phyloP scores from a whole-genome alignment of 805 yeast genomes.

The Candida tibetensis region DNA sequence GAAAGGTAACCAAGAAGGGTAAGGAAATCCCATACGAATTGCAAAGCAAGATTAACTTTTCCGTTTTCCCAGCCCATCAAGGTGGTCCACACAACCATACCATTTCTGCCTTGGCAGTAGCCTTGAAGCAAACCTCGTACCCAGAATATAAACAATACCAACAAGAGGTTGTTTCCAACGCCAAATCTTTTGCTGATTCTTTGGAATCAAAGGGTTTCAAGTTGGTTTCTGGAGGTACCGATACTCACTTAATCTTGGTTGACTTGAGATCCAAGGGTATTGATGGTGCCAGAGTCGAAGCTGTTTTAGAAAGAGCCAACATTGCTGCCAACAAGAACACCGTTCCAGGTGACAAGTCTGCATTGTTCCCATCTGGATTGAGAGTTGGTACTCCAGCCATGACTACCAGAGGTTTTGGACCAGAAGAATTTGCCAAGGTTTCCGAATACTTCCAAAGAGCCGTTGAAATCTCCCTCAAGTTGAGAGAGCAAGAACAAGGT shows the following conservation, averaged over 20 bases:
- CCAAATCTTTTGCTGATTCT: constrained; percentile 74
- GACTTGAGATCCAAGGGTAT: constrained; percentile 55
- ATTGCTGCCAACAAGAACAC: constrained; percentile 97
- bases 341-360: constrained; percentile 96
- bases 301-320: constrained; percentile 90
- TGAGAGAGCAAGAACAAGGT: constrained; percentile 61
- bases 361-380: constrained; percentile 94
- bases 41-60: constrained; percentile 93
- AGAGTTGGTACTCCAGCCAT: constrained; percentile 98
- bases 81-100: constrained; percentile 99
- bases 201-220: constrained; percentile 72
- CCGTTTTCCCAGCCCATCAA: constrained; percentile 99
- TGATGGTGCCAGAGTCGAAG: constrained; percentile 28
- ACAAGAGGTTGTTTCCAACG: constrained; percentile 81
- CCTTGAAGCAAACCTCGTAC: constrained; percentile 87
- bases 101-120: constrained; percentile 94
- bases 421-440: constrained; percentile 77
- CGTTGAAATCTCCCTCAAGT: constrained; percentile 59
- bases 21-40: constrained; percentile 87
- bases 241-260: constrained; percentile 93
- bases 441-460: constrained; percentile 79
- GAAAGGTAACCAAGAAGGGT: constrained; percentile 87
- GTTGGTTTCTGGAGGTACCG: constrained; percentile 92
- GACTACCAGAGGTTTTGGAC: constrained; percentile 95
- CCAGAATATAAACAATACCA: constrained; percentile 93